These are phyloP conservation scores for Globisporangium radiosum DNA, from an alignment of 352 stramenopile species.

Conservation along the genomic window DNA sequence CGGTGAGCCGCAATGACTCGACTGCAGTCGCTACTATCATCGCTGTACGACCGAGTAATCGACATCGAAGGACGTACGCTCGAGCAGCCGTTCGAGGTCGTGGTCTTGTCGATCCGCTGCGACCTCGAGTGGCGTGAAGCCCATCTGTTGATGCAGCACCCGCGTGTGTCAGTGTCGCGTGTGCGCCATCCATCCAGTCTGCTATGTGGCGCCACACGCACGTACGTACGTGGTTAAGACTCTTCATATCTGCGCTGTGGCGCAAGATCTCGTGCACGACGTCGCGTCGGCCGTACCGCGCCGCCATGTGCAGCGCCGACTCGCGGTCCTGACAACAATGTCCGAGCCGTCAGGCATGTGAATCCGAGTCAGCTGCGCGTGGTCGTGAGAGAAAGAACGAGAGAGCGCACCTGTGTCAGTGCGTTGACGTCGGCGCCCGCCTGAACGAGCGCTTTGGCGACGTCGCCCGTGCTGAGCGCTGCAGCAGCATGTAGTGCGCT, in stretches of 20 bases:
- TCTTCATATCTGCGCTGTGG: conserved; percentile 25
- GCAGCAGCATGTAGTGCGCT: conserved; percentile 44
- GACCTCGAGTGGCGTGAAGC: conserved; percentile 36
- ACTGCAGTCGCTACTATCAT: not conserved
- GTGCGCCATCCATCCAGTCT: not conserved
- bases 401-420: conserved; percentile 18
- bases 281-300: conserved; percentile 26
- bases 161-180: not conserved
- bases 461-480: conserved; percentile 20
- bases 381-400: not conserved
- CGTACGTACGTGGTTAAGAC: conserved; percentile 21
- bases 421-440: conserved; percentile 37
- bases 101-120: conserved; percentile 29
- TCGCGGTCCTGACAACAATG: conserved; percentile 18
- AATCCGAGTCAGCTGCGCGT: not conserved
- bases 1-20: too few relatives aligned
- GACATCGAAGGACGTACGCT: conserved; percentile 22
- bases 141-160: conserved; percentile 11
- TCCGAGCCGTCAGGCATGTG: not conserved
- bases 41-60: not conserved
- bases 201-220: not conserved
- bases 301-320: conserved; percentile 37
- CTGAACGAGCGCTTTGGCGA: conserved; percentile 38
- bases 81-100: conserved; percentile 29
- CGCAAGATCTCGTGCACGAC: conserved; percentile 34